These are phyloP conservation scores for Zostera marina DNA, from an alignment of 116 monocot genomes.

Conservation along the genomic window DNA sequence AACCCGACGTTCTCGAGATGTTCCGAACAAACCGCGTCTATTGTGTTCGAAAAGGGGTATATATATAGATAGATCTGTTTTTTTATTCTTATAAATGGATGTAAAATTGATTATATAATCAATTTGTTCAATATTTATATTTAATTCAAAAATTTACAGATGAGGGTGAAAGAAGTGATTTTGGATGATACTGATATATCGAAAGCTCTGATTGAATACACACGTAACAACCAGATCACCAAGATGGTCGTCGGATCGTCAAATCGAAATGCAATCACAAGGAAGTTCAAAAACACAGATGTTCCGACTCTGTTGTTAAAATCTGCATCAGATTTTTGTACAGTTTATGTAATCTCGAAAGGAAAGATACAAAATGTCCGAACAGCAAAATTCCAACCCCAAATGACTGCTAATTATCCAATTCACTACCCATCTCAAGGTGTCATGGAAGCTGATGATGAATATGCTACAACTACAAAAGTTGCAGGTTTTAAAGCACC, in stretches of 20 bases:
- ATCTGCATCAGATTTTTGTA: slow-evolving; percentile 59
- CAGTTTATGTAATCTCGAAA: slow-evolving; percentile 67
- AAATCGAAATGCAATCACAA: slow-evolving; percentile 22
- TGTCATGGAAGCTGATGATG: neutral
- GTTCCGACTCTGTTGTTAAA: slow-evolving; percentile 48
- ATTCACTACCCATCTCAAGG: neutral
- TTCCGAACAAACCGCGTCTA: slow-evolving; percentile 21
- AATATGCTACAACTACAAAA: neutral
- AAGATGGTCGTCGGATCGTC: slow-evolving; percentile 47
- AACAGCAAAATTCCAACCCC: slow-evolving; percentile 32
- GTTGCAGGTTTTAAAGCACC: slow-evolving; percentile 14
- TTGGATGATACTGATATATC: slow-evolving; percentile 38
- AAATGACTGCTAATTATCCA: slow-evolving; percentile 6
- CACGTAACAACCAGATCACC: slow-evolving; percentile 17
- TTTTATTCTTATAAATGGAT: too few species aligned
- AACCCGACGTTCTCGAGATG: slow-evolving; percentile 6
- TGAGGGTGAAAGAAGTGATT: slow-evolving; percentile 33
- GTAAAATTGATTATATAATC: too few species aligned
- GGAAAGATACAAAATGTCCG: slow-evolving; percentile 35
- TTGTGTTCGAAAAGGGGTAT: slow-evolving; percentile 25
- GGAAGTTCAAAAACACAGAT: slow-evolving; percentile 72
- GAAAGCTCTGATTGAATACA: slow-evolving; percentile 37
- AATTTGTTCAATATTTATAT: too few species aligned
- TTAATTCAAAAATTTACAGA: slow-evolving; percentile 30
- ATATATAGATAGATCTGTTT: neutral